A percentile compares a stretch with the other conserved stretches of the same genome.
Conservation (phyloP, 1,139 yeast species). For the Magnusiomyces suaveolens region DNA sequence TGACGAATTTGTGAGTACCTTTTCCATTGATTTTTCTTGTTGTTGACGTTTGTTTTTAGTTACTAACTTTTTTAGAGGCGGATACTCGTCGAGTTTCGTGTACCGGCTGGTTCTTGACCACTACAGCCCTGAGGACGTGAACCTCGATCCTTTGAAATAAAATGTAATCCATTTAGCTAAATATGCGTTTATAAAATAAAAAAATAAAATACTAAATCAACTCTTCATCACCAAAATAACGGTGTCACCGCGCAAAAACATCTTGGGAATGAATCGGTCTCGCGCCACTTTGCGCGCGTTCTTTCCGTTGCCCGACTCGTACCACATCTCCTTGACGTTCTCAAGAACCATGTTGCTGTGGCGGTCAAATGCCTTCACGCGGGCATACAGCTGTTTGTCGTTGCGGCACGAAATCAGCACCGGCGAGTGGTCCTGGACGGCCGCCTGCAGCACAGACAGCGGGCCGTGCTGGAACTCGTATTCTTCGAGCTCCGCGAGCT, state of each 20-base stretch:
- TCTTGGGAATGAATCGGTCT: slow-evolving; percentile 79
- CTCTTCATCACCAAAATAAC: slow-evolving; percentile 62
- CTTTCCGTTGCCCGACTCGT: slow-evolving; percentile 63
- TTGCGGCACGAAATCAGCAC: slow-evolving; percentile 86
- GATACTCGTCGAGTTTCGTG: slow-evolving; percentile 91
- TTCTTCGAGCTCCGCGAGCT: slow-evolving; percentile 74
- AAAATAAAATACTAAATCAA: background rate
- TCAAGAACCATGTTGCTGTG: slow-evolving; percentile 90
- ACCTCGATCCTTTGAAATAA: slow-evolving; percentile 9
- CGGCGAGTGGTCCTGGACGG: slow-evolving; percentile 64
- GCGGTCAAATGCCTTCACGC: slow-evolving; percentile 89
- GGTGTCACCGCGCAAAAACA: slow-evolving; percentile 92
- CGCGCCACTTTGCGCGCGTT: slow-evolving; percentile 48
- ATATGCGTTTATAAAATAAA: background rate
- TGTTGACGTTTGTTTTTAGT: background rate
- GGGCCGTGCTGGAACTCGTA: slow-evolving; percentile 91
- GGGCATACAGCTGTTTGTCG: slow-evolving; percentile 81
- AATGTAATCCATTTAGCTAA: background rate
- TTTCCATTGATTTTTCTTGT: background rate
- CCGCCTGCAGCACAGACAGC: slow-evolving; percentile 69
- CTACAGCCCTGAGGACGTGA: slow-evolving; percentile 76
- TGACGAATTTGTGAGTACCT: slow-evolving; percentile 58
- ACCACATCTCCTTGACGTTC: slow-evolving; percentile 88
- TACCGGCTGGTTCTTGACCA: slow-evolving; percentile 93
- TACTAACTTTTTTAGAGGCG: slow-evolving; percentile 43